phyloP scores from a whole-genome alignment of 768 basidiomycete genomes.

The Pholiota microspora region DNA sequence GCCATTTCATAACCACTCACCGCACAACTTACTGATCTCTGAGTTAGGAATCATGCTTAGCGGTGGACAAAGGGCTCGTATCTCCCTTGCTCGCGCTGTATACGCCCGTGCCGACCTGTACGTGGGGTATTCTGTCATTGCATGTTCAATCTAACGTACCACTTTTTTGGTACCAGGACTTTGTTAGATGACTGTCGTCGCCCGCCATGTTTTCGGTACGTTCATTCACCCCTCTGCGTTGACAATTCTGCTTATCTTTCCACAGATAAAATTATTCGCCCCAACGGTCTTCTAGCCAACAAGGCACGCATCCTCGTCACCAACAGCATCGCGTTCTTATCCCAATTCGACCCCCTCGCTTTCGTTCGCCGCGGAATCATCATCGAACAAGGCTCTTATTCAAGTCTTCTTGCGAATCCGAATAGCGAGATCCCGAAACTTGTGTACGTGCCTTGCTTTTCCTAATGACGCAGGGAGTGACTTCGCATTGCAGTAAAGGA shows the following conservation, averaged over 20 bases:
- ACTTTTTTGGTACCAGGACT: no score
- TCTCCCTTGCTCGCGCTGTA: no score
- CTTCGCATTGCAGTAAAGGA: no score
- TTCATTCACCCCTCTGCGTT: no score
- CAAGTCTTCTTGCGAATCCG: constrained; percentile 54
- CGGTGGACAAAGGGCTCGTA: constrained; percentile 82
- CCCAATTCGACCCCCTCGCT: constrained; percentile 73
- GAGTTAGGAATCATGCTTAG: constrained; percentile 46
- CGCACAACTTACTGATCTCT: constrained; percentile 18
- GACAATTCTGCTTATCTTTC: background rate
- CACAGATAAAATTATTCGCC: constrained; percentile 82
- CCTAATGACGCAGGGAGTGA: no score
- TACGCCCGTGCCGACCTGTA: constrained; percentile 91
- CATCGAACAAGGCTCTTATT: constrained; percentile 70
- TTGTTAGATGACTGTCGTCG: no score
- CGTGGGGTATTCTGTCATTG: no score
- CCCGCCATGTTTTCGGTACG: no score
- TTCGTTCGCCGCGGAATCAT: constrained; percentile 87
- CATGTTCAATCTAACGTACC: no score
- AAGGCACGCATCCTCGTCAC: constrained; percentile 88
- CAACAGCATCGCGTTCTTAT: constrained; percentile 82
- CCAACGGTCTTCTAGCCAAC: constrained; percentile 73
- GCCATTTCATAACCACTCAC: constrained; percentile 13
- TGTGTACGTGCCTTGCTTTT: no score
- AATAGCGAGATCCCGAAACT: constrained; percentile 68